A percentile compares a stretch with the other conserved stretches of the same genome.
Conservation (phyloP, 345 rosid genomes). For the Turritis glabra region DNA sequence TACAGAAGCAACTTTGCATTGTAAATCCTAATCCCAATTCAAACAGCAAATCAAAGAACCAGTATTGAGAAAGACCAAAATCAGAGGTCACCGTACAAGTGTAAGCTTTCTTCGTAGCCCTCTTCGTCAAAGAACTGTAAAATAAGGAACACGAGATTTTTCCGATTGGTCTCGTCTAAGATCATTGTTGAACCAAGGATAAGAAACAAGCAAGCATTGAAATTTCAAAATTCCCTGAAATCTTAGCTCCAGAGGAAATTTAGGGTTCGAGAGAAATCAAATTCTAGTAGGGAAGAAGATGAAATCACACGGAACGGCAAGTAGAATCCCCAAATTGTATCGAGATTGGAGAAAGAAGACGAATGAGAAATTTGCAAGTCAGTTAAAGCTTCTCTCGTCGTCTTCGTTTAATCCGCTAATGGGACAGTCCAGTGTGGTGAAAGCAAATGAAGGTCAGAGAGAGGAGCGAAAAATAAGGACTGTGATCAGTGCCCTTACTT, state of each 20-base stretch:
- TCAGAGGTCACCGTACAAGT: slow-evolving; percentile 26
- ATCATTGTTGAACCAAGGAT: slow-evolving; percentile 17
- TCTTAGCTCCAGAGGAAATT: not conserved
- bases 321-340: not conserved
- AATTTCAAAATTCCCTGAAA: not conserved
- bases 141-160: slow-evolving; percentile 34
- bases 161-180: slow-evolving; percentile 29
- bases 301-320: not conserved
- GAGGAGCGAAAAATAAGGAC: not conserved
- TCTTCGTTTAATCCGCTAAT: slow-evolving; percentile 38
- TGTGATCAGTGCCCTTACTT: not conserved
- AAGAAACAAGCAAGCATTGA: not conserved
- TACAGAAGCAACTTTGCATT: not conserved
- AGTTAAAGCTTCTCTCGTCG: slow-evolving; percentile 6
- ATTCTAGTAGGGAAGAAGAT: not conserved
- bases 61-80: not conserved
- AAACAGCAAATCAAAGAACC: not conserved
- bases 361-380: not conserved
- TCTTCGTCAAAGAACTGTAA: slow-evolving; percentile 39
- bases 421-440: not conserved
- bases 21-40: not conserved
- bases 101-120: slow-evolving; percentile 32
- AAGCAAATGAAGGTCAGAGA: not conserved
- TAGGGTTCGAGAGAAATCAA: slow-evolving; percentile 7
- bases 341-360: slow-evolving; percentile 15